A percentile compares a stretch with the other conserved stretches of the same genome.
phyloP scores from a whole-genome alignment of 306 rosid species.

The Glycine soja region DNA sequence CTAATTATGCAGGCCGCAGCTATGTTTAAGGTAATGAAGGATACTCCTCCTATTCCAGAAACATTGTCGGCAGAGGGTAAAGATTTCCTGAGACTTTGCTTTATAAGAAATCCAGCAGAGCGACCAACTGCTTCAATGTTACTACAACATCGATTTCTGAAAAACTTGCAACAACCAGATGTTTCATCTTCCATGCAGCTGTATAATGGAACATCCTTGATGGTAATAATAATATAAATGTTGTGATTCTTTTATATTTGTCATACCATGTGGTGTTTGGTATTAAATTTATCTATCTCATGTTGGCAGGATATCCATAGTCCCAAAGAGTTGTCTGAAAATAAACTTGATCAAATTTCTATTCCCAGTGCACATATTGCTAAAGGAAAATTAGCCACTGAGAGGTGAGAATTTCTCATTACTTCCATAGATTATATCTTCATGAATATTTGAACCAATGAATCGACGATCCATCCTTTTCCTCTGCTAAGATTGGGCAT shows the following conservation, averaged over 20 bases:
- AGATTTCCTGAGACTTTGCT: slow-evolving; percentile 88
- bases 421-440: not conserved
- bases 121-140: slow-evolving; percentile 73
- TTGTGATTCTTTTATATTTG: slow-evolving; percentile 10
- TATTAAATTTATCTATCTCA: slow-evolving; percentile 33
- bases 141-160: slow-evolving; percentile 85
- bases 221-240: slow-evolving; percentile 51
- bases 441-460: slow-evolving; percentile 33
- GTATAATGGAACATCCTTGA: slow-evolving; percentile 48
- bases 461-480: slow-evolving; percentile 40
- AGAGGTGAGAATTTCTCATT: slow-evolving; percentile 53
- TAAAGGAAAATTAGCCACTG: slow-evolving; percentile 57
- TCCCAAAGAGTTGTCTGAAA: slow-evolving; percentile 61
- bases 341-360: slow-evolving; percentile 55
- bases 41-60: slow-evolving; percentile 86
- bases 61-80: slow-evolving; percentile 79
- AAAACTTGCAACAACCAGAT: slow-evolving; percentile 59
- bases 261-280: slow-evolving; percentile 19
- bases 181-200: slow-evolving; percentile 51
- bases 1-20: slow-evolving; percentile 86
- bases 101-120: slow-evolving; percentile 93
- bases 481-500: slow-evolving; percentile 52
- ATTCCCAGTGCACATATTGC: slow-evolving; percentile 41
- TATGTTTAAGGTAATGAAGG: slow-evolving; percentile 92
- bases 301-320: slow-evolving; percentile 63